These are phyloP conservation scores for Sclerotinia minor DNA, from an alignment of 2,329 filamentous ascomycete genomes.

Conservation along the genomic window DNA sequence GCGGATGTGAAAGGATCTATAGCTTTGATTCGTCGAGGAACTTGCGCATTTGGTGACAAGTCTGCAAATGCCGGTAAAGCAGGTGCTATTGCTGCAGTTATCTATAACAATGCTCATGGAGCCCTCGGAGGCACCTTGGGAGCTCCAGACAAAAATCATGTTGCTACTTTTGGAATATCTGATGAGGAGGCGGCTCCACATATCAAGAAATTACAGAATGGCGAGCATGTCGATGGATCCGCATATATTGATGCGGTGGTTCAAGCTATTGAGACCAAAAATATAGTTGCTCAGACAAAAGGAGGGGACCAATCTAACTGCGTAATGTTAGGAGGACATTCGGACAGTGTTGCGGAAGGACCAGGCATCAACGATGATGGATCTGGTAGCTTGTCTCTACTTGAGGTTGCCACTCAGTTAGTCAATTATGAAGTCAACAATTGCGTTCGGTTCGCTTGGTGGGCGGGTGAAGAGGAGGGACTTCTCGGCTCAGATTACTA, in stretches of 20 bases:
- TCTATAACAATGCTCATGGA: conserved; percentile 59
- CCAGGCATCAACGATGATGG: conserved; percentile 51
- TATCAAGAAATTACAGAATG: conserved; percentile 53
- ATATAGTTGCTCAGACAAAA: conserved; percentile 63
- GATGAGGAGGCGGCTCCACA: conserved; percentile 59
- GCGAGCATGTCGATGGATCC: conserved; percentile 53
- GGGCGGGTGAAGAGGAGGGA: conserved; percentile 67
- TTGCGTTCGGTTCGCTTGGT: conserved; percentile 68
- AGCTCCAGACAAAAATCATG: conserved; percentile 56
- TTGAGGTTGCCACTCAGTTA: conserved; percentile 63
- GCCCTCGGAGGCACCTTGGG: conserved; percentile 68
- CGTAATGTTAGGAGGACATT: conserved; percentile 66
- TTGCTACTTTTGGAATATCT: conserved; percentile 68
- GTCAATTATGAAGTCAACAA: conserved; percentile 60
- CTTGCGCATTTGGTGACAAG: conserved; percentile 71
- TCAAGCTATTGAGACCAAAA: conserved; percentile 45
- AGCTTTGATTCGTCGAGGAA: conserved; percentile 69
- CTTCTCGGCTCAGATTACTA: conserved; percentile 65
- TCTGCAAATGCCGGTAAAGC: conserved; percentile 66
- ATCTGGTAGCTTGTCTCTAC: conserved; percentile 49
- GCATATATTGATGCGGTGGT: conserved; percentile 62
- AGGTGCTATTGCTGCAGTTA: conserved; percentile 68
- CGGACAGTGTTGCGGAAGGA: conserved; percentile 61
- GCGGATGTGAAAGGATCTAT: conserved; percentile 60
- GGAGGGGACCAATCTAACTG: conserved; percentile 62